Evolutionary conservation across 2,329 filamentous ascomycete genomes (phyloP), one percentile per base, ranked within the genome.

Genomic region (Cytospora mali): DNA sequence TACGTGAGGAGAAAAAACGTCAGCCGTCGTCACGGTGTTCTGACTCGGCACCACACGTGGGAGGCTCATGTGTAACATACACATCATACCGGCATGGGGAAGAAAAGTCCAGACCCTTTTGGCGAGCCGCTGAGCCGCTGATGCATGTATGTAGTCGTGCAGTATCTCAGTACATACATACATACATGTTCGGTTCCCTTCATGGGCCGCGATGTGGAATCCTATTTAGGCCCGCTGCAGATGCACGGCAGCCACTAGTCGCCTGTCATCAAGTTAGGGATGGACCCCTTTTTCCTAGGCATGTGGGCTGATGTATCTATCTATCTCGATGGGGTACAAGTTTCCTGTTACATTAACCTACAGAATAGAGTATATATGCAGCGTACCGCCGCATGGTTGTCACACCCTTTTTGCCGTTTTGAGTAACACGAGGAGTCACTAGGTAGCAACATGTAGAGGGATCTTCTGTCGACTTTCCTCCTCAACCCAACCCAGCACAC

Each of bases 81-180:
- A 31, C 31, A 59, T 18, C 18, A 46, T 6, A 46, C 11, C 6
- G 23, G 23, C 55, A 52, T 25, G 31, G 25, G 18, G 28, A n/a
- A n/a, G n/a, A n/a, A 50, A 46, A 61, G 51, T 56, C 62, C 35
- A 60, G 63, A 59, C 51, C n/a, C 61, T 49, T 39, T 42, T 51
- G 63, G 14, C 51, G 60, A 62, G 42, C 60, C 60, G 56, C 53
- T 48, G 53, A 57, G 56, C 63, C 63, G 61, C 63, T 49, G 48
- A 52, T 42, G 28, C 49, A 52, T 62, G 59, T 42, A 35, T 28
- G 46, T 42, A 52, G 56, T 55, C 53, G 53, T 61, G 52, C 29
- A 55, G 58, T 52, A 62, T 50, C 51, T 50, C 33, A 53, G 48
- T 33, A 35, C 60, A 56, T 28, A 42, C 18, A 7, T 42, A n/a